These are phyloP conservation scores for Thermochaetoides thermophila DNA, from an alignment of 495 filamentous ascomycete genomes.

Conservation along the genomic window DNA sequence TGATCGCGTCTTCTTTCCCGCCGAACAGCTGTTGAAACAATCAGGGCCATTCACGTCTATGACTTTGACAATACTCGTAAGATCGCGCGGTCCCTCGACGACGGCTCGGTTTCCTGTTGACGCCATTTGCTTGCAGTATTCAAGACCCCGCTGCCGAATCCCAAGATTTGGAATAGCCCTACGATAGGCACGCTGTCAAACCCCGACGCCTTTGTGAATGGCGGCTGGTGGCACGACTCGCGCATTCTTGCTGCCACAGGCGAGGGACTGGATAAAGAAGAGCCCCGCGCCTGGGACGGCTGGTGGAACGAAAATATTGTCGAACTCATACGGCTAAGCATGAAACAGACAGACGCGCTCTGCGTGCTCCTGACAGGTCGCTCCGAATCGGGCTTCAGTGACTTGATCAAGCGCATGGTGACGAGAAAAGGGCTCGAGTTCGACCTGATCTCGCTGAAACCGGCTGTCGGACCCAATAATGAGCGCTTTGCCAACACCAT, in stretches of 20 bases:
- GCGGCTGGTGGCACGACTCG: slow-evolving; percentile 96
- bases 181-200: slow-evolving; percentile 64
- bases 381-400: slow-evolving; percentile 56
- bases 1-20: slow-evolving; percentile 4
- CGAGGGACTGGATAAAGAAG: slow-evolving; percentile 68
- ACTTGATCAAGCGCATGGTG: slow-evolving; percentile 73
- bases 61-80: slow-evolving; percentile 95
- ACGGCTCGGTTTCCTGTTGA: too few species aligned
- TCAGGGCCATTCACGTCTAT: slow-evolving; percentile 81
- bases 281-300: slow-evolving; percentile 69
- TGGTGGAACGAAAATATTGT: slow-evolving; percentile 98
- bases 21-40: slow-evolving; percentile 41
- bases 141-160: slow-evolving; percentile 75
- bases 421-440: slow-evolving; percentile 66
- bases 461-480: slow-evolving; percentile 59
- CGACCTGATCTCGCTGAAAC: slow-evolving; percentile 82
- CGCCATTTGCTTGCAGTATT: too few species aligned
- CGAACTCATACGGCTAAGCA: slow-evolving; percentile 63
- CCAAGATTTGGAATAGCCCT: slow-evolving; percentile 64
- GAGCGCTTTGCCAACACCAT: slow-evolving; percentile 68
- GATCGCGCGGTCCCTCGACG: not conserved
- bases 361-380: slow-evolving; percentile 85
- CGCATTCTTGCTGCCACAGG: slow-evolving; percentile 77
- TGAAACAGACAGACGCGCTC: slow-evolving; percentile 76
- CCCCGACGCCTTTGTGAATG: slow-evolving; percentile 62